Evolutionary conservation across 345 rosid genomes (phyloP), one percentile per base, ranked within the genome.

Genomic region (Reutealis trisperma): DNA sequence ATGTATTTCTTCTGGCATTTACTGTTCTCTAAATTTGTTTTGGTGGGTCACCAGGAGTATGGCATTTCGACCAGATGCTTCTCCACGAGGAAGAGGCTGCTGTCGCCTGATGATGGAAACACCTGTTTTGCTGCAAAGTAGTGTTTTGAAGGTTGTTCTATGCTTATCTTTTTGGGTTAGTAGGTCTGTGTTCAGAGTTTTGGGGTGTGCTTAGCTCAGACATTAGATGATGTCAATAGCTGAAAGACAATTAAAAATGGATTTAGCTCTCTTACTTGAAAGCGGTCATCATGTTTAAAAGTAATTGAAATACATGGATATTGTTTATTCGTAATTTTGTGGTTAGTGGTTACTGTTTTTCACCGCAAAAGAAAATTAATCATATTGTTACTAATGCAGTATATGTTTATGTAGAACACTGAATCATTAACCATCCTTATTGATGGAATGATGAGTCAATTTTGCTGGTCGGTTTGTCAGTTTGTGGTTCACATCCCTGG

Each of bases 61-160:
- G 86, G 86, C 83, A 83, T 78, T 83, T 83, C 58, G 77, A 83
- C 77, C 78, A 73, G 78, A 77, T 63, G 78, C 84, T 81, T 24
- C 84, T 73, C 34, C 2, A 24, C 2, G 68, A 63, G 49, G 75
- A 69, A 30, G 81, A 65, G 14, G 78, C 34, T 0, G 67, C 19
- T 37, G 79, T 67, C 65, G 88, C 88, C 27, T 86, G 80, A 84
- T 65, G 77, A 76, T 73, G 70, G 74, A 69, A 51, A 67, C 25
- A n/a, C 22, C 47, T 57, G 14, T 11, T 34, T 27, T 25, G 65
- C 66, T 41, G 65, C 67, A 15, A 52, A 25, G 69, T 73, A 51
- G 60, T 49, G 8, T 58, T 27, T 70, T 41, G 54, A 19, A 67
- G 52, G 64, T 21, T 16, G 41, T 71, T 70, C 21, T 74, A 63